phyloP scores from a whole-genome alignment of 805 yeast species.

The Danielia reshetovae region DNA sequence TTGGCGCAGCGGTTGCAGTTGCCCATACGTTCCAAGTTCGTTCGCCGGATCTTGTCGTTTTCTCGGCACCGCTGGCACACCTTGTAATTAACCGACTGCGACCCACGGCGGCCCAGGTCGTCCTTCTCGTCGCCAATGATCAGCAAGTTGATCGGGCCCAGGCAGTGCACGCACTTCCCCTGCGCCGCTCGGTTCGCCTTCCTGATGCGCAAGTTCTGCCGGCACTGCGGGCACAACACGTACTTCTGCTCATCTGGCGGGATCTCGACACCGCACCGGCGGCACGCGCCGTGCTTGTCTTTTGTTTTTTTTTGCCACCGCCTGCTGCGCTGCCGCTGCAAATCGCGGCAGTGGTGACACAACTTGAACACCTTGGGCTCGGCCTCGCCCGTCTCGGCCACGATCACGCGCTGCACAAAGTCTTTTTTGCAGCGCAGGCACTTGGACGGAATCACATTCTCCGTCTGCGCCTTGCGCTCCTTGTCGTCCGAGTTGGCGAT shows the following conservation, averaged over 20 bases:
- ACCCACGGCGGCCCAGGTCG: constrained; percentile 19
- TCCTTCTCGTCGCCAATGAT: constrained; percentile 28
- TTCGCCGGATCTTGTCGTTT: constrained; percentile 55
- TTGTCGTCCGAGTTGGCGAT: constrained; percentile 17
- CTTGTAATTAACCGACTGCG: constrained; percentile 39
- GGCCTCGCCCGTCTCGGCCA: constrained; percentile 23
- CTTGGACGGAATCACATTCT: constrained; percentile 10
- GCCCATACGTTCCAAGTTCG: constrained; percentile 53
- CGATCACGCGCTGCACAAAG: constrained; percentile 43
- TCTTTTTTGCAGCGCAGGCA: constrained; percentile 62
- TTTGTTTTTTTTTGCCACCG: constrained; percentile 64
- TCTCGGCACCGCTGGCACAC: constrained; percentile 65
- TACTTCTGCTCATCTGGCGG: constrained; percentile 48
- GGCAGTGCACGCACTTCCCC: constrained; percentile 68
- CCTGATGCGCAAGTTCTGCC: constrained; percentile 49
- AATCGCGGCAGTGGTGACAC: constrained; percentile 61
- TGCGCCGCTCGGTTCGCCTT: constrained; percentile 57
- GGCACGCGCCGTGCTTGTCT: constrained; percentile 57
- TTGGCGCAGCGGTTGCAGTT: constrained; percentile 62
- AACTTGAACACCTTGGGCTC: constrained; percentile 47
- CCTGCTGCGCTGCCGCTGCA: constrained; percentile 58
- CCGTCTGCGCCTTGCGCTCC: constrained; percentile 5
- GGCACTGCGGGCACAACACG: constrained; percentile 59
- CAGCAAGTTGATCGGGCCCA: constrained; percentile 49
- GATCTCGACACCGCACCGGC: constrained; percentile 57